Conservation (phyloP, 2,329 filamentous ascomycete species). For the Tolypocladium nubicola region DNA sequence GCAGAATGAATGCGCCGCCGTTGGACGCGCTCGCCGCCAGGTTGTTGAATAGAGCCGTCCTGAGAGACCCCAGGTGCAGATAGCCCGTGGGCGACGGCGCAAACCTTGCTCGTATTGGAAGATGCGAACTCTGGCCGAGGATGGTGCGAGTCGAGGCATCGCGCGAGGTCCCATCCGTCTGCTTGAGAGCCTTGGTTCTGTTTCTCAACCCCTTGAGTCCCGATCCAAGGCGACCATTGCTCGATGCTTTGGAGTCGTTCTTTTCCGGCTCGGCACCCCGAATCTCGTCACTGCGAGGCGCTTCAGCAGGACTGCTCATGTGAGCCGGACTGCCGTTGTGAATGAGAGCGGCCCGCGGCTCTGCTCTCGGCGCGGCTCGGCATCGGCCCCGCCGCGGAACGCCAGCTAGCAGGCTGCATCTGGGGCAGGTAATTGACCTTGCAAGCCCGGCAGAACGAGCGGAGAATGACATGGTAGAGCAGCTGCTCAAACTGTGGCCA, state of each 20-base stretch:
- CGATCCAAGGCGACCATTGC: neutral
- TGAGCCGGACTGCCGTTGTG: neutral
- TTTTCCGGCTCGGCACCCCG: neutral
- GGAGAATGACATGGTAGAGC: constrained; percentile 5
- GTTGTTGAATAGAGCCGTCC: constrained; percentile 94
- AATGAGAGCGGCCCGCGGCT: neutral
- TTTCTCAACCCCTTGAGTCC: constrained; percentile 8
- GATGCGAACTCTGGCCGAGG: constrained; percentile 42
- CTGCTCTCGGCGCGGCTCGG: neutral
- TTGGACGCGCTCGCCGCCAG: constrained; percentile 72
- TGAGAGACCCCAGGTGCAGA: constrained; percentile 80
- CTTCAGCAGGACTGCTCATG: neutral
- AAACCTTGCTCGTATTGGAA: constrained; percentile 54
- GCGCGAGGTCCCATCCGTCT: constrained; percentile 3
- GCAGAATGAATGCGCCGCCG: constrained; percentile 78
- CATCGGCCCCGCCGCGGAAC: neutral
- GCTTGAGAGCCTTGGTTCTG: constrained; percentile 12
- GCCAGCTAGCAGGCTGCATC: neutral
- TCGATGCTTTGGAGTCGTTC: neutral
- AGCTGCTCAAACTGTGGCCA: neutral
- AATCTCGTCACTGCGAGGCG: neutral
- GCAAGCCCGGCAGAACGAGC: constrained; percentile 1
- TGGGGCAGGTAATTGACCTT: constrained; percentile 1
- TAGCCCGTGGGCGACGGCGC: constrained; percentile 93
- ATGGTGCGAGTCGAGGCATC: constrained; percentile 13